Conservation (phyloP, 345 rosid species). For the Pugionium dolabratum region DNA sequence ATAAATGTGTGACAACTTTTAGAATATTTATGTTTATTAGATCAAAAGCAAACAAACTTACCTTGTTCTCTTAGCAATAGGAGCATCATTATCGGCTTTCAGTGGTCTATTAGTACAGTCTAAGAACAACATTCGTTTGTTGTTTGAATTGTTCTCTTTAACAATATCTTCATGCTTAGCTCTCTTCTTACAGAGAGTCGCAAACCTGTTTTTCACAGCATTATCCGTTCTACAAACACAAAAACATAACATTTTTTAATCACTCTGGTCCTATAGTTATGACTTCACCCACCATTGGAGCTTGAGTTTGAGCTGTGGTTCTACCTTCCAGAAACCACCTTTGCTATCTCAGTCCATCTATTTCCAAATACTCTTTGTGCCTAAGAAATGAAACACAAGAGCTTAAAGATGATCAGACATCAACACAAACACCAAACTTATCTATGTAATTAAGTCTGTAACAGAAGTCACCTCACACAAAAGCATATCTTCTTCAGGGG, state of each 20-base stretch:
- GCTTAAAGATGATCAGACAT: conserved; percentile 3
- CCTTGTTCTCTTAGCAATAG: conserved; percentile 59
- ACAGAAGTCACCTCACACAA: conserved; percentile 72
- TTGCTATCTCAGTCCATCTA: conserved; percentile 95
- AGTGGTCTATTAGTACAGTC: conserved; percentile 39
- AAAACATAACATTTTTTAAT: background rate
- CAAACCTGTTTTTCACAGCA: conserved; percentile 95
- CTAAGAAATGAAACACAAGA: conserved; percentile 39
- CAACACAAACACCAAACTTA: conserved; percentile 16
- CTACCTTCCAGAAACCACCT: conserved; percentile 99
- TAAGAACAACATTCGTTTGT: conserved; percentile 59
- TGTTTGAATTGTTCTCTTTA: conserved; percentile 62
- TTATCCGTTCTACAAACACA: conserved; percentile 81
- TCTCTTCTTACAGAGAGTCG: conserved; percentile 95
- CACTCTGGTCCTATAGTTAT: background rate
- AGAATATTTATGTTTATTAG: background rate
- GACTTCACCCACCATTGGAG: conserved; percentile 1
- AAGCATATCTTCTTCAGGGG: conserved; percentile 89
- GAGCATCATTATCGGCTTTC: conserved; percentile 37
- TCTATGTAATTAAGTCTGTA: conserved; percentile 13
- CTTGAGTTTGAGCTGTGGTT: background rate
- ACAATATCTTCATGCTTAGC: conserved; percentile 83
- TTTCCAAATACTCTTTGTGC: conserved; percentile 91
- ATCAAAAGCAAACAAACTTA: conserved; percentile 10
- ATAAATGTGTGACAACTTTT: conserved; percentile 4